Conservation (phyloP, 2,329 filamentous ascomycete species). For the Fonsecaea pedrosoi region DNA sequence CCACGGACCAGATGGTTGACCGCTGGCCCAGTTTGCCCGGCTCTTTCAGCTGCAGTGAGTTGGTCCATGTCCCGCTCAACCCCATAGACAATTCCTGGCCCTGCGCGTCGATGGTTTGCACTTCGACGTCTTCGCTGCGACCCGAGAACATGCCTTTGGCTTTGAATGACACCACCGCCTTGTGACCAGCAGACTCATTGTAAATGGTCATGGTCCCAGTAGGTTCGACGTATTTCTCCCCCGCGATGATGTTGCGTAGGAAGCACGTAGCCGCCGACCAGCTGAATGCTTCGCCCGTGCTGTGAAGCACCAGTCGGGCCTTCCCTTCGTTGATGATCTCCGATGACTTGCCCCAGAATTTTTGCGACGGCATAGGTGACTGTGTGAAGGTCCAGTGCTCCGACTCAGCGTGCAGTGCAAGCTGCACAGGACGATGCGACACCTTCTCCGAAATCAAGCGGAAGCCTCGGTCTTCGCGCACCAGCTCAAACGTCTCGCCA, state of each 20-base stretch:
- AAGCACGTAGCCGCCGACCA: slow-evolving; percentile 91
- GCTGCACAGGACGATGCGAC: slow-evolving; percentile 85
- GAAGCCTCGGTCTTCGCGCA: slow-evolving; percentile 85
- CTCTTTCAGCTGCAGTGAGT: slow-evolving; percentile 69
- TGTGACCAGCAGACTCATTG: slow-evolving; percentile 83
- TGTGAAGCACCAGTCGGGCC: slow-evolving; percentile 77
- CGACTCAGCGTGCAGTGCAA: slow-evolving; percentile 92
- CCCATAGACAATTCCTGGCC: slow-evolving; percentile 71
- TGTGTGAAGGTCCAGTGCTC: slow-evolving; percentile 85
- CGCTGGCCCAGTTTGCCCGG: slow-evolving; percentile 65
- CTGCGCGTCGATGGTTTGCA: slow-evolving; percentile 72
- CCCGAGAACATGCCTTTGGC: slow-evolving; percentile 97
- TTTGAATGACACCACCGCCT: slow-evolving; percentile 88
- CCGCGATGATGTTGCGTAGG: slow-evolving; percentile 93
- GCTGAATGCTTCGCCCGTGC: slow-evolving; percentile 79
- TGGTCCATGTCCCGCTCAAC: slow-evolving; percentile 84
- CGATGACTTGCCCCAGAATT: slow-evolving; percentile 98
- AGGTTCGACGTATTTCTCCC: slow-evolving; percentile 97
- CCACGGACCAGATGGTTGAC: slow-evolving; percentile 78
- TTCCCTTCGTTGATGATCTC: slow-evolving; percentile 93
- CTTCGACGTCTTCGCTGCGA: slow-evolving; percentile 84
- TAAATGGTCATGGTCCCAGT: slow-evolving; percentile 85
- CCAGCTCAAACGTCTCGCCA: slow-evolving; percentile 91
- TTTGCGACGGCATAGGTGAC: slow-evolving; percentile 85
- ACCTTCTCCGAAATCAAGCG: slow-evolving; percentile 96